Evolutionary conservation across 495 filamentous ascomycete species (phyloP).

Genomic region (Xylaria longipes): DNA sequence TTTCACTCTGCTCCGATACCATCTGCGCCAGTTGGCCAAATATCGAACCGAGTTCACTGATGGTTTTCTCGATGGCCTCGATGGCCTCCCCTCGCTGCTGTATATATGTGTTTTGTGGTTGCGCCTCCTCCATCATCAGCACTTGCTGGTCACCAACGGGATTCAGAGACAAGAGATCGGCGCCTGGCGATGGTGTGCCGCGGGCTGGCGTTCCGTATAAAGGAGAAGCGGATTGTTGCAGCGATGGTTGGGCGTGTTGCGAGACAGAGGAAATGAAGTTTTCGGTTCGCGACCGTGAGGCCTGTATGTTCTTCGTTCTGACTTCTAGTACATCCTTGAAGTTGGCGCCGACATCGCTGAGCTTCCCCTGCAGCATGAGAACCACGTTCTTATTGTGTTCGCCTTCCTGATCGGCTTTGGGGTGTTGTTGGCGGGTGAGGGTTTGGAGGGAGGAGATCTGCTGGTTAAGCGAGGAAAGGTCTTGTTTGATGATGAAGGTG

Average conservation of each 20-base stretch:
- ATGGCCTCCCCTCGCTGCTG: slow-evolving; percentile 94
- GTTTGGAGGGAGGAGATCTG: slow-evolving; percentile 83
- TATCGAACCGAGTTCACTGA: slow-evolving; percentile 90
- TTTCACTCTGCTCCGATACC: slow-evolving; percentile 96
- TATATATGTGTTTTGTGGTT: slow-evolving; percentile 85
- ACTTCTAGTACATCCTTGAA: slow-evolving; percentile 98
- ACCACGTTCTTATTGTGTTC: slow-evolving; percentile 99
- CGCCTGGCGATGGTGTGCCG: slow-evolving; percentile 59
- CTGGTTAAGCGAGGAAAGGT: slow-evolving; percentile 85
- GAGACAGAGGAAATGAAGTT: slow-evolving; percentile 93
- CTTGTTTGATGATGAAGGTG: slow-evolving; percentile 90
- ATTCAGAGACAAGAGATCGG: slow-evolving; percentile 86
- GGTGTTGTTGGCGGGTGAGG: slow-evolving; percentile 70
- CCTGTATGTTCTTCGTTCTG: slow-evolving; percentile 97
- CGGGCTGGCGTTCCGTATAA: slow-evolving; percentile 82
- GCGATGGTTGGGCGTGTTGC: slow-evolving; percentile 63
- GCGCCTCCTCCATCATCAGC: slow-evolving; percentile 92
- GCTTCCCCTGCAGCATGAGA: slow-evolving; percentile 87
- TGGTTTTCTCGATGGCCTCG: slow-evolving; percentile 94
- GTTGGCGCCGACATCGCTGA: slow-evolving; percentile 90
- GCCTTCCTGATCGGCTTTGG: slow-evolving; percentile 83
- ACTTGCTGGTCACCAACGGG: slow-evolving; percentile 89
- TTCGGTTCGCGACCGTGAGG: slow-evolving; percentile 87
- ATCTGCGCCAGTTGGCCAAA: slow-evolving; percentile 97
- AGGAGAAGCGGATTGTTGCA: slow-evolving; percentile 76